Percentiles rank a stretch among this genome's conserved stretches.
Evolutionary conservation across 345 rosid species (phyloP).

Genomic region (Dipteronia sinensis): DNA sequence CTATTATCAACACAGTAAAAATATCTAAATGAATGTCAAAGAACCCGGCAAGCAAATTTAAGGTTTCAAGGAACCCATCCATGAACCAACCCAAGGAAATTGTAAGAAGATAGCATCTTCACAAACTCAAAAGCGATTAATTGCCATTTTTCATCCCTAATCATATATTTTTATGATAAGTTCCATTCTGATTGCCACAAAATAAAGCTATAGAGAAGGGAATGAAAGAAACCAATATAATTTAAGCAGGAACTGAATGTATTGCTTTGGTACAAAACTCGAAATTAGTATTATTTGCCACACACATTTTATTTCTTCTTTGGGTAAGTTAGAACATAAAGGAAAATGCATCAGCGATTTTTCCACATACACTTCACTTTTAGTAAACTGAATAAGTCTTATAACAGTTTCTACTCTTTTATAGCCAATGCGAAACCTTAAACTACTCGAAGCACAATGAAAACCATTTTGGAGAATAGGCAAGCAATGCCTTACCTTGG

Average conservation of each 20-base stretch:
- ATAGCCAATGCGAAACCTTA: background rate
- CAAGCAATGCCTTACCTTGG: constrained; percentile 60
- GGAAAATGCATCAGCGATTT: background rate
- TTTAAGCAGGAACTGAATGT: background rate
- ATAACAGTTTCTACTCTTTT: background rate
- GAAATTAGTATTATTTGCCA: background rate
- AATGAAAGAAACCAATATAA: background rate
- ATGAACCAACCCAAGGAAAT: background rate
- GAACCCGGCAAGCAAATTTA: constrained; percentile 5
- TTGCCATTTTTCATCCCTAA: background rate
- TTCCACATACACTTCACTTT: background rate
- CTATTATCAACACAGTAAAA: background rate
- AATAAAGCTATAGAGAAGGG: background rate
- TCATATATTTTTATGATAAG: too few relatives aligned
- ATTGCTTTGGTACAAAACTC: background rate
- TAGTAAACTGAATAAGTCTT: background rate
- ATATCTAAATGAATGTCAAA: background rate
- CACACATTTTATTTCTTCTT: background rate
- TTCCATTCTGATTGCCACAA: background rate
- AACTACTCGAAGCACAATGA: background rate
- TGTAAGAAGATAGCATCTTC: background rate
- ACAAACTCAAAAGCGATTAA: background rate
- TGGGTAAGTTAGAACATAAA: background rate
- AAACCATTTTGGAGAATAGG: constrained; percentile 1
- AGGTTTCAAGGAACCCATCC: constrained; percentile 2